Conservation (phyloP, 2,329 filamentous ascomycete species). For the Exophiala phaeomuriformis region DNA sequence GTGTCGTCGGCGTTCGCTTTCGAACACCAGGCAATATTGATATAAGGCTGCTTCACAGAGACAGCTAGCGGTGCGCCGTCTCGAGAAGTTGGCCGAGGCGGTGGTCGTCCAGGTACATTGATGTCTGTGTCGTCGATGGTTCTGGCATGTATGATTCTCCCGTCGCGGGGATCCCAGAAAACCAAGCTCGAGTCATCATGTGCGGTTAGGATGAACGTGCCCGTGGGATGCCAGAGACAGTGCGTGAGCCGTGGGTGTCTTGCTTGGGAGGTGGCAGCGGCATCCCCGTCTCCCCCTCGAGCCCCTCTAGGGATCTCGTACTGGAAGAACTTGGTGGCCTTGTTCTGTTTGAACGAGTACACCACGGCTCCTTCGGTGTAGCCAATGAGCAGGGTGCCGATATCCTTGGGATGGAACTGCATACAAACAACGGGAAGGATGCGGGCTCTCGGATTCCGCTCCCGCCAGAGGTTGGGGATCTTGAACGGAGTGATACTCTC, state of each 20-base stretch:
- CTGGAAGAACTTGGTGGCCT: slow-evolving; percentile 68
- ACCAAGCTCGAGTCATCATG: slow-evolving; percentile 89
- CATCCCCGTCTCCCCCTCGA: slow-evolving; percentile 67
- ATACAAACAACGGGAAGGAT: slow-evolving; percentile 64
- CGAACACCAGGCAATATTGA: slow-evolving; percentile 82
- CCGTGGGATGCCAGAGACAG: slow-evolving; percentile 89
- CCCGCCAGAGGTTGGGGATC: slow-evolving; percentile 79
- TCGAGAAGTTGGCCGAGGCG: slow-evolving; percentile 37
- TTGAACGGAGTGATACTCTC: slow-evolving; percentile 68
- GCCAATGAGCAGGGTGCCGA: slow-evolving; percentile 84
- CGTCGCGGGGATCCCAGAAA: slow-evolving; percentile 90
- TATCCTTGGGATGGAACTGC: slow-evolving; percentile 81
- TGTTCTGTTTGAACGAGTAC: slow-evolving; percentile 91
- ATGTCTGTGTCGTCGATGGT: slow-evolving; percentile 69
- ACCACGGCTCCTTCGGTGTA: slow-evolving; percentile 81
- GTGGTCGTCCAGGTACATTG: slow-evolving; percentile 54
- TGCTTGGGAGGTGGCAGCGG: slow-evolving; percentile 46
- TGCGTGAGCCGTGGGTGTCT: slow-evolving; percentile 71
- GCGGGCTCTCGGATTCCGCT: slow-evolving; percentile 60
- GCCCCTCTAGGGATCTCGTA: slow-evolving; percentile 77
- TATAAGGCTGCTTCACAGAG: slow-evolving; percentile 64
- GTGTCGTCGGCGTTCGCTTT: slow-evolving; percentile 93
- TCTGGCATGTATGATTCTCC: slow-evolving; percentile 72
- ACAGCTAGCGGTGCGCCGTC: slow-evolving; percentile 38
- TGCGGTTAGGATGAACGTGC: slow-evolving; percentile 76